These are phyloP conservation scores for Ceratorhiza oryzae-sativae DNA, from an alignment of 1,284 basidiomycete genomes.

Conservation along the genomic window DNA sequence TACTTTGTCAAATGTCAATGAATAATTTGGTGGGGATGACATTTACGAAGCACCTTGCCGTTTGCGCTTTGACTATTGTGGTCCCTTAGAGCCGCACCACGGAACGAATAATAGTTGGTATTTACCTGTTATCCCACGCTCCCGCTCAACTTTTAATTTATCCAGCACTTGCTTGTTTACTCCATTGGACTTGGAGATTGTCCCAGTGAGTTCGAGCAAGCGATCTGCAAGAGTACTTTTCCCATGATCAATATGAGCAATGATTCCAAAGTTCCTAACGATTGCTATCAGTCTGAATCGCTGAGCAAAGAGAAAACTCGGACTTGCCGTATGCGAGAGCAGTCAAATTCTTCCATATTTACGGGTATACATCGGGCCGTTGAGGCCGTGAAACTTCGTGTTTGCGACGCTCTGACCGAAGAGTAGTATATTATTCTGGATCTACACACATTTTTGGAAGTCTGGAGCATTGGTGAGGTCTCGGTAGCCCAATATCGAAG, in stretches of 20 bases:
- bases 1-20: slow-evolving; percentile 58
- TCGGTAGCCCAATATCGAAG: neutral
- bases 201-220: slow-evolving; percentile 73
- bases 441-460: neutral
- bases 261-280: slow-evolving; percentile 88
- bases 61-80: slow-evolving; percentile 82
- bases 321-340: slow-evolving; percentile 75
- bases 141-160: slow-evolving; percentile 95
- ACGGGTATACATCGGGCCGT: slow-evolving; percentile 46
- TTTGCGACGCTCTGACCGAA: neutral
- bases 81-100: slow-evolving; percentile 7
- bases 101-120: neutral
- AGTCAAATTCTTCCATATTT: slow-evolving; percentile 73
- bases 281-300: neutral
- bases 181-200: slow-evolving; percentile 72
- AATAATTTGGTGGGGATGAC: no score
- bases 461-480: slow-evolving; percentile 10
- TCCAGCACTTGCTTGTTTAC: slow-evolving; percentile 90
- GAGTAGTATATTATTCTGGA: neutral
- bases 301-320: slow-evolving; percentile 13
- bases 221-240: slow-evolving; percentile 92
- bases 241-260: slow-evolving; percentile 94
- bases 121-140: slow-evolving; percentile 90
- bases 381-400: slow-evolving; percentile 2
- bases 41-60: slow-evolving; percentile 68